Conservation (phyloP, 257 asterid genomes). For the Lavandula angustifolia region DNA sequence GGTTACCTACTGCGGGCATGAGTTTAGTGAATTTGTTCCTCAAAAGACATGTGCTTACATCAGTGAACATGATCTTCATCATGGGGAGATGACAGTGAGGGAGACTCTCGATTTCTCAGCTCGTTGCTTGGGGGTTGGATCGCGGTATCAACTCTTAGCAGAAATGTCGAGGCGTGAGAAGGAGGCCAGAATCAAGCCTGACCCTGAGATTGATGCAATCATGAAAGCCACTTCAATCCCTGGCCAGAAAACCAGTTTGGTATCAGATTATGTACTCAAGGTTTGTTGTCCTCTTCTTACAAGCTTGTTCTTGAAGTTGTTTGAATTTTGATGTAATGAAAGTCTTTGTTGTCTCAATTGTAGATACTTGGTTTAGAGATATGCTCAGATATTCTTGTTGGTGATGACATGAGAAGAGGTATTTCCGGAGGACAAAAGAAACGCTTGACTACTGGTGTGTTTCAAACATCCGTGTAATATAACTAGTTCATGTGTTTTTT, state of each 20-base stretch:
- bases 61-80: constrained; percentile 50
- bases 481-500: neutral
- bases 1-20: constrained; percentile 52
- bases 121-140: constrained; percentile 52
- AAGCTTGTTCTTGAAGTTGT: neutral
- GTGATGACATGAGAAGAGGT: constrained; percentile 45
- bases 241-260: constrained; percentile 42
- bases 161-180: constrained; percentile 54
- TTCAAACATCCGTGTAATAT: neutral
- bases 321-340: neutral
- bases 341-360: neutral
- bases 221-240: constrained; percentile 46
- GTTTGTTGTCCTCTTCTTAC: constrained; percentile 25
- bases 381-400: constrained; percentile 42
- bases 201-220: constrained; percentile 49
- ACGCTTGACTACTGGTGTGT: constrained; percentile 42
- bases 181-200: constrained; percentile 47
- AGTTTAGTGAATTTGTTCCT: constrained; percentile 48
- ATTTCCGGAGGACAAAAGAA: constrained; percentile 47
- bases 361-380: constrained; percentile 43
- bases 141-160: constrained; percentile 36
- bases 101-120: constrained; percentile 55
- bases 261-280: constrained; percentile 48
- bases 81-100: constrained; percentile 60
- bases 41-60: constrained; percentile 54